phyloP scores from a whole-genome alignment of 345 rosid genomes.

The Aethionema arabicum region DNA sequence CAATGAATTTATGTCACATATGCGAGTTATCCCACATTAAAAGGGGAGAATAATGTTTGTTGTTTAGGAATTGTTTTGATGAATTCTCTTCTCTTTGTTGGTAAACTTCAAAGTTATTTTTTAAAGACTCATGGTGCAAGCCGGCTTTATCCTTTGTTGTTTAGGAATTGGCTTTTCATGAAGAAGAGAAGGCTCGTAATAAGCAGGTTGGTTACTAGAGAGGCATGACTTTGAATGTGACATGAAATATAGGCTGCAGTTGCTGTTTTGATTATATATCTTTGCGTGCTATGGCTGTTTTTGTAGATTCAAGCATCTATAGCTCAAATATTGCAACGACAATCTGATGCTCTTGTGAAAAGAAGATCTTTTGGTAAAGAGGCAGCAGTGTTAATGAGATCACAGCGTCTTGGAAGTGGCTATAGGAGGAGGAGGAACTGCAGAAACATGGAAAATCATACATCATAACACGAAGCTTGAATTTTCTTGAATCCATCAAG shows the following conservation, averaged over 20 bases:
- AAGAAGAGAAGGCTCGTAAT: slow-evolving; percentile 86
- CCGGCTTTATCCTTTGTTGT: slow-evolving; percentile 12
- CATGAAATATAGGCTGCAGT: not conserved
- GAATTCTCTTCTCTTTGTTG: slow-evolving; percentile 9
- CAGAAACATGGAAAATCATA: slow-evolving; percentile 54
- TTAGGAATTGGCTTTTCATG: slow-evolving; percentile 93
- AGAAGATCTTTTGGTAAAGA: slow-evolving; percentile 74
- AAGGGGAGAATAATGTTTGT: too few species aligned
- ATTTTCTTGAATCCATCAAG: too few species aligned
- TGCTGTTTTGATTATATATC: not conserved
- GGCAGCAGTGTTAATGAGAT: slow-evolving; percentile 47
- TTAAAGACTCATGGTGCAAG: slow-evolving; percentile 14
- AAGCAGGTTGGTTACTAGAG: slow-evolving; percentile 61
- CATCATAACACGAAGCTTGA: slow-evolving; percentile 74
- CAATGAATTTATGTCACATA: too few species aligned
- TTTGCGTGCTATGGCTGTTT: slow-evolving; percentile 20
- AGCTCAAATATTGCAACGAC: slow-evolving; percentile 79
- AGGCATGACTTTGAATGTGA: slow-evolving; percentile 3
- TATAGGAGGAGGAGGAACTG: slow-evolving; percentile 63
- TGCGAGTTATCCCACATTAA: too few species aligned
- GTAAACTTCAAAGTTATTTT: slow-evolving; percentile 8
- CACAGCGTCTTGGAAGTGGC: slow-evolving; percentile 51
- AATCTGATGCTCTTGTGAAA: slow-evolving; percentile 84
- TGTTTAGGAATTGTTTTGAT: too few species aligned
- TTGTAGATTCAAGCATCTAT: slow-evolving; percentile 94